These are phyloP conservation scores for Penicillium taxi DNA, from an alignment of 495 filamentous ascomycete genomes.

Conservation along the genomic window DNA sequence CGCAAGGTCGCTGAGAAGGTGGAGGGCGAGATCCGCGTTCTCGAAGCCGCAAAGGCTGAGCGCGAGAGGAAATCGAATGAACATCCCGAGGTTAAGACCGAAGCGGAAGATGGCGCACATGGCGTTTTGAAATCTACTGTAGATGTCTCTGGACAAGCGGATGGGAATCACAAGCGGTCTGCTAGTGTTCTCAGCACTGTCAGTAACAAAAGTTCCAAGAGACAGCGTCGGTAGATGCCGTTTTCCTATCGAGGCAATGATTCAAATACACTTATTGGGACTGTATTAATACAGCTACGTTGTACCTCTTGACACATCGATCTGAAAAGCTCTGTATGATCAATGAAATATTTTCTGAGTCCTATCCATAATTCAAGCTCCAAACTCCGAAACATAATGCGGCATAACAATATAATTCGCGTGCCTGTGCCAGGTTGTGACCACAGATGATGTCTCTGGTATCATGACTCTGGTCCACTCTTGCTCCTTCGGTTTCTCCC, in stretches of 20 bases:
- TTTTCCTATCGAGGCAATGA: slow-evolving; percentile 2
- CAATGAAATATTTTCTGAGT: slow-evolving; percentile 20
- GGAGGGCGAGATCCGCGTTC: slow-evolving; percentile 69
- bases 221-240: slow-evolving; percentile 53
- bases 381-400: too few relatives aligned
- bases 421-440: background rate
- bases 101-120: slow-evolving; percentile 24
- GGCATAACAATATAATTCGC: slow-evolving; percentile 8
- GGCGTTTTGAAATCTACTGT: slow-evolving; percentile 14
- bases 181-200: slow-evolving; percentile 62
- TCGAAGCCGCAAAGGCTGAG: slow-evolving; percentile 56
- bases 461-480: background rate
- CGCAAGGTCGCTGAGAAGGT: slow-evolving; percentile 81
- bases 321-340: slow-evolving; percentile 33
- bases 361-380: slow-evolving; percentile 11
- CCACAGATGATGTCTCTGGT: too few relatives aligned
- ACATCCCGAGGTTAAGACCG: slow-evolving; percentile 31
- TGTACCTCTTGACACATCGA: slow-evolving; percentile 6
- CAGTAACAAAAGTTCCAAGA: slow-evolving; percentile 65
- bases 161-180: slow-evolving; percentile 56
- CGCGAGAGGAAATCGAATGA: slow-evolving; percentile 40
- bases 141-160: slow-evolving; percentile 6
- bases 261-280: slow-evolving; percentile 10
- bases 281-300: slow-evolving; percentile 2
- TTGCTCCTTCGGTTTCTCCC: background rate